Percentiles rank a stretch among this genome's conserved stretches.
Evolutionary conservation across 176 grass and related monocot genomes (phyloP).

Genomic region (Zea luxurians): DNA sequence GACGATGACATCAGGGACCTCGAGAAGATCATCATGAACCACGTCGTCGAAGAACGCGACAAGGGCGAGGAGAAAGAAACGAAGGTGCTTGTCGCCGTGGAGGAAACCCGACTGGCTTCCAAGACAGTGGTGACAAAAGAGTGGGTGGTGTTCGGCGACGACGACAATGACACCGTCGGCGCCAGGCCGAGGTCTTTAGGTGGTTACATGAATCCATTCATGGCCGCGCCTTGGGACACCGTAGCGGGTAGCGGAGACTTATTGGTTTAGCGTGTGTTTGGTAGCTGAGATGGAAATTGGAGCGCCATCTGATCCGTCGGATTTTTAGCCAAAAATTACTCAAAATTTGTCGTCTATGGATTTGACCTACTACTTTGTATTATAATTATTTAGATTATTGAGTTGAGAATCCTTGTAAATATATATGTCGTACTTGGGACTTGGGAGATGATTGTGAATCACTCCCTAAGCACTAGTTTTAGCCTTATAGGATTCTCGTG

Average conservation of each 20-base stretch:
- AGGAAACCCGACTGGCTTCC: conserved; percentile 21
- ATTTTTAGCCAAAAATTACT: not conserved
- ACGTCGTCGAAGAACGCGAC: conserved; percentile 26
- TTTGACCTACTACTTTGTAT: not conserved
- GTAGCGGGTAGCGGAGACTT: conserved; percentile 17
- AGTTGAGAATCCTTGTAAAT: conserved; percentile 31
- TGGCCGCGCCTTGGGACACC: not conserved
- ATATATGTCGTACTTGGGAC: not conserved
- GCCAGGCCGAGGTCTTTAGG: conserved; percentile 23
- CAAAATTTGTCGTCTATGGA: not conserved
- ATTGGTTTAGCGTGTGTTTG: conserved; percentile 11
- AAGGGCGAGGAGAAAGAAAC: conserved; percentile 15
- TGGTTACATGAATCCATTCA: conserved; percentile 51
- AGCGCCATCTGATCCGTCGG: not conserved
- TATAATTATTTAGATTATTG: not conserved
- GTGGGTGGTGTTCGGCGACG: conserved; percentile 88
- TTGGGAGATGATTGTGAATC: not conserved
- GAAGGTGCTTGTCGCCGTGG: conserved; percentile 36
- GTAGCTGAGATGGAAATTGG: not conserved
- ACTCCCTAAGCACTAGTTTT: not conserved
- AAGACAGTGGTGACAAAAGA: conserved; percentile 51
- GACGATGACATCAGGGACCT: conserved; percentile 80
- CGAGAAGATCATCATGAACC: conserved; percentile 66
- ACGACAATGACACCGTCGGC: conserved; percentile 4
- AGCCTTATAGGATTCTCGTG: too few species aligned